phyloP scores from a whole-genome alignment of 495 filamentous ascomycete genomes.

The Xylaria telfairii region DNA sequence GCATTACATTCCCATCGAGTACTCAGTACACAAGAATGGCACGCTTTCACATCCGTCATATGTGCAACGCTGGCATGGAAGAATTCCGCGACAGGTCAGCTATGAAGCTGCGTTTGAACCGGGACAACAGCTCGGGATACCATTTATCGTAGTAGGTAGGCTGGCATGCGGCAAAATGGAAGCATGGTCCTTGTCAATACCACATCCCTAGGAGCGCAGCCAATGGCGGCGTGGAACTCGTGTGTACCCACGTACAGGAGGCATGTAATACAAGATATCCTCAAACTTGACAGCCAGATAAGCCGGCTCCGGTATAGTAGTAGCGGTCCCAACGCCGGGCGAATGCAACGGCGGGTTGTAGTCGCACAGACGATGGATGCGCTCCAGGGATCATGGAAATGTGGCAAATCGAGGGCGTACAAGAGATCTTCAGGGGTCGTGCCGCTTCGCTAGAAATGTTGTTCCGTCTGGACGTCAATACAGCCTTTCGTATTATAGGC shows the following conservation, averaged over 20 bases:
- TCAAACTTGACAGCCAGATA: neutral
- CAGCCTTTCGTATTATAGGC: constrained; percentile 19
- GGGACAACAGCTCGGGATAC: neutral
- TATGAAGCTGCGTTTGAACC: neutral
- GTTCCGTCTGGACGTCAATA: constrained; percentile 11
- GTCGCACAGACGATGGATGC: constrained; percentile 21
- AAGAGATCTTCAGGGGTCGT: constrained; percentile 21
- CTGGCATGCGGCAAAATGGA: constrained; percentile 6
- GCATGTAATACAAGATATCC: constrained; percentile 11
- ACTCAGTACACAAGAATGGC: neutral
- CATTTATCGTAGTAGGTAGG: neutral
- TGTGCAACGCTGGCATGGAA: neutral
- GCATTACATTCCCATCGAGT: neutral
- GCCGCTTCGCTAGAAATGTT: constrained; percentile 3
- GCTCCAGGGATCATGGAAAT: constrained; percentile 14
- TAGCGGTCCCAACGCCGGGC: neutral
- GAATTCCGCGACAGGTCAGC: neutral
- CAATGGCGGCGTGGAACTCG: neutral
- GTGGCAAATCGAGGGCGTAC: constrained; percentile 13
- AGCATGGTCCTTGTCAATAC: neutral
- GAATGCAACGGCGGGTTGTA: constrained; percentile 17
- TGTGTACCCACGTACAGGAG: neutral
- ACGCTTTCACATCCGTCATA: neutral
- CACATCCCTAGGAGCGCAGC: neutral
- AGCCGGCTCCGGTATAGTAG: neutral